Evolutionary conservation across 352 stramenopile genomes (phyloP).

Genomic region (Aphanomyces invadans): DNA sequence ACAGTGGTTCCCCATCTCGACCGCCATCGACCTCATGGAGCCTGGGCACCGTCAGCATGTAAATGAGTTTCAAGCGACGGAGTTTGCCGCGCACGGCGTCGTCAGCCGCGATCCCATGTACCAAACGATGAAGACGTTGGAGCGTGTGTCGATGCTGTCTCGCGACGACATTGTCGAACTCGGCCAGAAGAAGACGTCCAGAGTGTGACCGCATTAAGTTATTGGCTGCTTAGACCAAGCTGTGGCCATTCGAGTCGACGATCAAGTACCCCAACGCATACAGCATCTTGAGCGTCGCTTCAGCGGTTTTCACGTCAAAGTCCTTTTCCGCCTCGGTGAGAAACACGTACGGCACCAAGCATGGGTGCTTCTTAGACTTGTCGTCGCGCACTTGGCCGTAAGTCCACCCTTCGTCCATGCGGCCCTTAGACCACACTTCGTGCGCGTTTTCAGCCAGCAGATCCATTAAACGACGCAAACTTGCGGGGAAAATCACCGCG

Average conservation of each 20-base stretch:
- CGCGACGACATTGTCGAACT: neutral
- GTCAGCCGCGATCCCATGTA: slow-evolving; percentile 44
- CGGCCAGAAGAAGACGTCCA: neutral
- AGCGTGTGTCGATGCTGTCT: slow-evolving; percentile 30
- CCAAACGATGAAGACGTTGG: slow-evolving; percentile 40
- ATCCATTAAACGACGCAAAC: slow-evolving; percentile 65
- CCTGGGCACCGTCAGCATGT: slow-evolving; percentile 28
- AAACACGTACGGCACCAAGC: slow-evolving; percentile 83
- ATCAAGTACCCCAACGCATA: slow-evolving; percentile 82
- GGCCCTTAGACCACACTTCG: slow-evolving; percentile 78
- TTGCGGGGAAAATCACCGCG: slow-evolving; percentile 50
- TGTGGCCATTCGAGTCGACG: slow-evolving; percentile 35
- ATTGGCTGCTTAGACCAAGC: slow-evolving; percentile 8
- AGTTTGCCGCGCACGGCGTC: slow-evolving; percentile 37
- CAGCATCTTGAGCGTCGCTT: slow-evolving; percentile 82
- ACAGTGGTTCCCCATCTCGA: slow-evolving; percentile 46
- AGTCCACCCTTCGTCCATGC: slow-evolving; percentile 83
- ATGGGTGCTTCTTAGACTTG: slow-evolving; percentile 69
- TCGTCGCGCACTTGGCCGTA: slow-evolving; percentile 77
- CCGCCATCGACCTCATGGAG: slow-evolving; percentile 42
- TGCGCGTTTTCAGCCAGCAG: slow-evolving; percentile 79
- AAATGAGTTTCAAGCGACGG: slow-evolving; percentile 35
- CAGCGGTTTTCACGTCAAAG: slow-evolving; percentile 83
- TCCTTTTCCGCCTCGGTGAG: slow-evolving; percentile 85
- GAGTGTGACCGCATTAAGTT: neutral